Percentiles rank a stretch among this genome's conserved stretches.
These are phyloP conservation scores for Rosellinia necatrix DNA, from an alignment of 2,329 filamentous ascomycete genomes.

Conservation along the genomic window DNA sequence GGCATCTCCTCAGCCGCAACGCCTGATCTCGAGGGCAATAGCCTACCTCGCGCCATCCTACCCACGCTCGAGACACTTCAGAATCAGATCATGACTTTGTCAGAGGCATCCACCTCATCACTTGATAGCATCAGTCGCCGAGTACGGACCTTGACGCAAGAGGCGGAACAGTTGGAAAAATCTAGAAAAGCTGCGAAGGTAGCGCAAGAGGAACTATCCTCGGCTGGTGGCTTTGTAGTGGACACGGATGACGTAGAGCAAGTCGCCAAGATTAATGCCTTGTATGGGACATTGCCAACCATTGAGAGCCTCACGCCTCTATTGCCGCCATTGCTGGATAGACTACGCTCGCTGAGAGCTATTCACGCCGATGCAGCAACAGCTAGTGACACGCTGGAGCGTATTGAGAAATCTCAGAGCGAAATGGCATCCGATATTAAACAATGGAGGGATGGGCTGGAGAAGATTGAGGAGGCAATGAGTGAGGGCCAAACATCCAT, in stretches of 20 bases:
- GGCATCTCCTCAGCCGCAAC: slow-evolving; percentile 75
- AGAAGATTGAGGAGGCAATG: slow-evolving; percentile 77
- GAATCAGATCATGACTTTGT: slow-evolving; percentile 77
- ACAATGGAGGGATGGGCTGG: slow-evolving; percentile 82
- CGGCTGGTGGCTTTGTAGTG: slow-evolving; percentile 48
- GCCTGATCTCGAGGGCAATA: slow-evolving; percentile 63
- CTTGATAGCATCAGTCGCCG: slow-evolving; percentile 73
- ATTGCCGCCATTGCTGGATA: slow-evolving; percentile 82
- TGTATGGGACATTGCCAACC: slow-evolving; percentile 86
- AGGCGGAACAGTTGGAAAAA: slow-evolving; percentile 74
- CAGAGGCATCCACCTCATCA: slow-evolving; percentile 71
- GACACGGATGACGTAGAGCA: slow-evolving; percentile 68
- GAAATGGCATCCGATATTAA: slow-evolving; percentile 84
- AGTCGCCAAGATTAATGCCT: slow-evolving; percentile 83
- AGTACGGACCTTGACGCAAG: slow-evolving; percentile 70
- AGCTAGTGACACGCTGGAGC: slow-evolving; percentile 76
- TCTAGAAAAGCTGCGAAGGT: slow-evolving; percentile 64
- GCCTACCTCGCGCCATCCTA: slow-evolving; percentile 70
- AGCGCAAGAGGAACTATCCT: slow-evolving; percentile 62
- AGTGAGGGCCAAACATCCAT: slow-evolving; percentile 71
- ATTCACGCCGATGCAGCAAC: slow-evolving; percentile 87
- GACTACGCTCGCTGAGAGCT: slow-evolving; percentile 78
- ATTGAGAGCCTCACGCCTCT: slow-evolving; percentile 86
- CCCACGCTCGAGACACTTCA: slow-evolving; percentile 82
- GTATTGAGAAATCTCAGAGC: slow-evolving; percentile 76